Percentiles rank a stretch among this genome's conserved stretches.
phyloP scores from a whole-genome alignment of 192 early-diverging fungal genomes.

The Podila epicladia region DNA sequence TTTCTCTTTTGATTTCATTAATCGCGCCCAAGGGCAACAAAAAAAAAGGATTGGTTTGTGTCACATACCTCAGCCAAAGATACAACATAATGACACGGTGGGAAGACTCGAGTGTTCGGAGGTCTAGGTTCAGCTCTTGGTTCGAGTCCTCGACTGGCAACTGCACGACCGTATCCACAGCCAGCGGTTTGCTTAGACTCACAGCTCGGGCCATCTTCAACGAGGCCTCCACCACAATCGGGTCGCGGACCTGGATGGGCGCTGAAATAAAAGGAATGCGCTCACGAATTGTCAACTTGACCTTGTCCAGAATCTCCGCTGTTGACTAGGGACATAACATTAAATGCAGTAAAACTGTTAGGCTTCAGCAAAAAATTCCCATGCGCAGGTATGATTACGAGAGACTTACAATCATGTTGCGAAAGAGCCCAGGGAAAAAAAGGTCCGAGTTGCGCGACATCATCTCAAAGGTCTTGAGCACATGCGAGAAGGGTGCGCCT shows the following conservation, averaged over 20 bases:
- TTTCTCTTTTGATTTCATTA: too few species aligned
- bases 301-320: conserved; percentile 28
- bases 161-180: conserved; percentile 58
- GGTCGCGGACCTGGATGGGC: conserved; percentile 43
- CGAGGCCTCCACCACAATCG: conserved; percentile 13
- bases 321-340: conserved; percentile 1
- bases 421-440: conserved; percentile 23
- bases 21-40: too few species aligned
- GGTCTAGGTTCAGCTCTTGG: conserved; percentile 11
- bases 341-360: not conserved
- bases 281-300: conserved; percentile 28
- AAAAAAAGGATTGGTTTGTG: too few species aligned
- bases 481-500: conserved; percentile 33
- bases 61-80: conserved; percentile 81
- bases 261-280: conserved; percentile 46
- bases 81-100: conserved; percentile 87
- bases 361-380: too few species aligned
- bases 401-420: conserved; percentile 43
- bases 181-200: conserved; percentile 36
- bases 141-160: conserved; percentile 47
- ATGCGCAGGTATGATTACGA: not conserved
- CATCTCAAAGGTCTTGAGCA: conserved; percentile 37
- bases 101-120: conserved; percentile 69
- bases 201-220: conserved; percentile 25
- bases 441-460: conserved; percentile 34